Conservation (phyloP, 2,329 filamentous ascomycete genomes). For the Hymenoscyphus albidus region DNA sequence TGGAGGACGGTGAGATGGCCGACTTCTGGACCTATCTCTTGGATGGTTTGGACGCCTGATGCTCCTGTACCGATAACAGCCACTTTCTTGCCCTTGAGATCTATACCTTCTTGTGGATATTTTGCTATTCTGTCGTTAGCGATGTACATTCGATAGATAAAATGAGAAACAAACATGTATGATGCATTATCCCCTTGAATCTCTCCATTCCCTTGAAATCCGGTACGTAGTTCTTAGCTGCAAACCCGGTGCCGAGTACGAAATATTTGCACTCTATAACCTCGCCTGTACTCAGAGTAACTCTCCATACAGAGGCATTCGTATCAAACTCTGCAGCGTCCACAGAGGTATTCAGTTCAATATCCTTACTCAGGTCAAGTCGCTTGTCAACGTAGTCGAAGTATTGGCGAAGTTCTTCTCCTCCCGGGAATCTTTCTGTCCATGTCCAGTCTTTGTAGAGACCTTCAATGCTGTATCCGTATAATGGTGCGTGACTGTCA, state of each 20-base stretch:
- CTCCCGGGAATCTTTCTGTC: conserved; percentile 39
- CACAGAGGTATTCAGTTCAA: conserved; percentile 41
- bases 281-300: conserved; percentile 38
- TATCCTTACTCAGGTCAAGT: conserved; percentile 41
- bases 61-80: conserved; percentile 49
- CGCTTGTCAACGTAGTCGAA: conserved; percentile 45
- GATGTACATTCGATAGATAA: not conserved
- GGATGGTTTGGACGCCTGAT: conserved; percentile 28
- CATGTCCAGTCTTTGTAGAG: conserved; percentile 44
- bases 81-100: conserved; percentile 48
- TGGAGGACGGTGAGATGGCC: conserved; percentile 48
- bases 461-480: conserved; percentile 36
- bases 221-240: conserved; percentile 27
- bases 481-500: conserved; percentile 43
- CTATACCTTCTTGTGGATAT: conserved; percentile 38
- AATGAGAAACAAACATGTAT: conserved; percentile 22
- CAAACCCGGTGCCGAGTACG: conserved; percentile 28
- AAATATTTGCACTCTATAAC: conserved; percentile 24
- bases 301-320: conserved; percentile 37
- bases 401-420: conserved; percentile 42
- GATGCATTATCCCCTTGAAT: conserved; percentile 28
- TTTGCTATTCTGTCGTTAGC: conserved; percentile 4
- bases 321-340: conserved; percentile 39
- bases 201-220: conserved; percentile 26
- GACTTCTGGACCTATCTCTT: conserved; percentile 37